Percentiles rank a stretch among this genome's conserved stretches.
Conservation (phyloP, 208 protist genomes). For the Leptomonas pyrrhocoris region DNA sequence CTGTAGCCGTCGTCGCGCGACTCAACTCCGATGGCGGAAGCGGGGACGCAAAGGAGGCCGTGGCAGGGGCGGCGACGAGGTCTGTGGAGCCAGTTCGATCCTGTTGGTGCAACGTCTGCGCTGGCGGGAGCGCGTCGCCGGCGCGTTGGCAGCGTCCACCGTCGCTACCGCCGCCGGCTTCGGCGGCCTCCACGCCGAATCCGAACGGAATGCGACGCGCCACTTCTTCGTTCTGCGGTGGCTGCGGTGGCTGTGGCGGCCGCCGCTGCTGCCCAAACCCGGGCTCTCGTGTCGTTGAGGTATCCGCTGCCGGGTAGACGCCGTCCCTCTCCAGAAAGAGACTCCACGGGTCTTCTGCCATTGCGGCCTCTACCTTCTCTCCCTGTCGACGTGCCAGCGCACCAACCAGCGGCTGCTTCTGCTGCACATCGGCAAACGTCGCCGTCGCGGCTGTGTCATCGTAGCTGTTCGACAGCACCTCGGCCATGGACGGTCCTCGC, state of each 20-base stretch:
- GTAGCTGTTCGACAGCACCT: constrained; percentile 9
- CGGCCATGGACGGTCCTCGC: neutral
- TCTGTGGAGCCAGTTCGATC: no score
- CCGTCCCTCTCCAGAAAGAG: constrained; percentile 14
- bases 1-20: no score
- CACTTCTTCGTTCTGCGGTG: constrained; percentile 2
- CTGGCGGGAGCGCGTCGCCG: no score
- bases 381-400: neutral
- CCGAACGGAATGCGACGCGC: constrained; percentile 26
- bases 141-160: neutral
- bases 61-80: neutral
- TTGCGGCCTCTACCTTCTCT: neutral
- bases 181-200: neutral
- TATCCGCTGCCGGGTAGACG: neutral
- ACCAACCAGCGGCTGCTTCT: neutral
- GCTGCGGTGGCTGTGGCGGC: neutral
- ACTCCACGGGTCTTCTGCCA: constrained; percentile 14
- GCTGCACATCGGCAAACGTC: neutral
- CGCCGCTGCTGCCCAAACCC: neutral
- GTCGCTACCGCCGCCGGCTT: neutral
- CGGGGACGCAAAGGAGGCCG: neutral
- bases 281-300: neutral
- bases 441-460: constrained; percentile 5
- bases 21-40: neutral
- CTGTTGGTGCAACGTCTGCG: no score